Evolutionary conservation across 208 protist species (phyloP).

Genomic region (Novymonas esmeraldas): DNA sequence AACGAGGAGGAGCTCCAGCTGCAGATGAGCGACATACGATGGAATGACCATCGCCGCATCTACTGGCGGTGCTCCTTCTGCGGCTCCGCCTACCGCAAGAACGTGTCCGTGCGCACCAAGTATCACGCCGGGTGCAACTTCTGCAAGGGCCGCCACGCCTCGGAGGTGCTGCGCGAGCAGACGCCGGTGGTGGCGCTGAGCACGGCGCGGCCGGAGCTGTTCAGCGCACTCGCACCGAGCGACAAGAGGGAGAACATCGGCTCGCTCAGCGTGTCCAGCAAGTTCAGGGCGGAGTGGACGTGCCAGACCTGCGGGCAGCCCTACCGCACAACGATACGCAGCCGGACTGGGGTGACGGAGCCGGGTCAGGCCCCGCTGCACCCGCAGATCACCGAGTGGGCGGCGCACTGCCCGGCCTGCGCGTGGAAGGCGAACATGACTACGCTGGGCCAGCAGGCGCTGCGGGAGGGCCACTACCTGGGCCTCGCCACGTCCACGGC

Average conservation of each 20-base stretch:
- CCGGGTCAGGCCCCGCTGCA: conserved; percentile 64
- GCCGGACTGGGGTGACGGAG: conserved; percentile 74
- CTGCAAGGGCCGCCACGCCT: conserved; percentile 73
- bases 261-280: conserved; percentile 57
- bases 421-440: conserved; percentile 68
- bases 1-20: conserved; percentile 87
- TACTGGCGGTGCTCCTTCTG: conserved; percentile 87
- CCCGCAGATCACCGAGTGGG: conserved; percentile 51
- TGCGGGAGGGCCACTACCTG: conserved; percentile 56
- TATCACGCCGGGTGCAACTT: conserved; percentile 80
- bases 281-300: conserved; percentile 79
- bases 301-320: conserved; percentile 57
- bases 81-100: conserved; percentile 75
- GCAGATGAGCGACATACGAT: conserved; percentile 69
- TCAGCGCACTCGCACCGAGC: conserved; percentile 44
- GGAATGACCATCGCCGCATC: conserved; percentile 87
- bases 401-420: conserved; percentile 64
- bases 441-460: conserved; percentile 38
- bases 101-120: conserved; percentile 81
- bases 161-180: conserved; percentile 78
- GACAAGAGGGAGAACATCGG: conserved; percentile 62
- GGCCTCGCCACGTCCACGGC: conserved; percentile 44
- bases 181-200: conserved; percentile 22
- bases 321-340: conserved; percentile 75
- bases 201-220: conserved; percentile 46